A percentile compares a stretch with the other conserved stretches of the same genome.
Evolutionary conservation across 2,329 filamentous ascomycete species (phyloP).

Genomic region (Chaetomium sp.): DNA sequence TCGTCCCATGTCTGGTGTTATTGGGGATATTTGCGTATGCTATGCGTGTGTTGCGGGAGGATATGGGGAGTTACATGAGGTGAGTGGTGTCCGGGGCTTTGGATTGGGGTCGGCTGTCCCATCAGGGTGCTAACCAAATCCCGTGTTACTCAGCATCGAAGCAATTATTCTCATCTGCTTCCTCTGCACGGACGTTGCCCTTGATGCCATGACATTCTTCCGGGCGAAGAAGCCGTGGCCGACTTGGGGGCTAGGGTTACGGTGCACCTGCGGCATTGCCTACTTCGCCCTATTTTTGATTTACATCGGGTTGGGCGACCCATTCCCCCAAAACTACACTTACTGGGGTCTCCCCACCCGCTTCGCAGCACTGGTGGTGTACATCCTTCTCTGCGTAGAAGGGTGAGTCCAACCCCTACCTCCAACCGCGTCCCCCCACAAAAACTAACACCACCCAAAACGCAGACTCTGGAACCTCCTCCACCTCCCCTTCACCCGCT

Average conservation of each 20-base stretch:
- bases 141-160: conserved; percentile 31
- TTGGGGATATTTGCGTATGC: conserved; percentile 28
- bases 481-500: conserved; percentile 25
- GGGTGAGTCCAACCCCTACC: conserved; percentile 28
- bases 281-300: conserved; percentile 44
- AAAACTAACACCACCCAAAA: neutral
- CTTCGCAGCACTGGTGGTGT: conserved; percentile 40
- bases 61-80: conserved; percentile 18
- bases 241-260: conserved; percentile 39
- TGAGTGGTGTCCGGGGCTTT: conserved; percentile 11
- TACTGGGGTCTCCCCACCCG: conserved; percentile 43
- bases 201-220: conserved; percentile 43
- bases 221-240: conserved; percentile 39
- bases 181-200: conserved; percentile 41
- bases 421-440: neutral
- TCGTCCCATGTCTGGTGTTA: conserved; percentile 28
- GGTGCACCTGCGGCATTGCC: conserved; percentile 39
- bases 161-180: conserved; percentile 40
- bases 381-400: conserved; percentile 44
- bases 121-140: conserved; percentile 2
- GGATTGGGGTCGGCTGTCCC: neutral
- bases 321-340: conserved; percentile 42
- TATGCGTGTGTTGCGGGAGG: conserved; percentile 14
- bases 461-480: conserved; percentile 31
- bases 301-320: conserved; percentile 42